Percentiles rank a stretch among this genome's conserved stretches.
Conservation (phyloP, 192 early-diverging fungal genomes). For the Coemansia sp. region DNA sequence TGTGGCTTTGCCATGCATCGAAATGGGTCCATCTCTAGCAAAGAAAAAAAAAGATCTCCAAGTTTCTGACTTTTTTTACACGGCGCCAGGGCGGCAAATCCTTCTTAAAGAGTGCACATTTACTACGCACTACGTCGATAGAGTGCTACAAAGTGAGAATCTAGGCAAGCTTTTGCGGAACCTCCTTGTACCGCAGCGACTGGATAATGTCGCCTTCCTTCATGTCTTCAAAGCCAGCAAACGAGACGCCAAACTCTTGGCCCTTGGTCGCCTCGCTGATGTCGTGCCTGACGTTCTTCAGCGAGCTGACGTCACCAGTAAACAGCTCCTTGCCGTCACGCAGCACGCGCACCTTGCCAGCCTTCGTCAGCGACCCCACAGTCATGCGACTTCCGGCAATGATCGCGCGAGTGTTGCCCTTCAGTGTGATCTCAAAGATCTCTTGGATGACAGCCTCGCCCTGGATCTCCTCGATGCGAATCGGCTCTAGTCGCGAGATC, state of each 20-base stretch:
- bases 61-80: background rate
- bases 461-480: constrained; percentile 69
- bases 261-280: constrained; percentile 87
- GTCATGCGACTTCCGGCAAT: constrained; percentile 85
- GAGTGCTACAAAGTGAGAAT: background rate
- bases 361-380: constrained; percentile 67
- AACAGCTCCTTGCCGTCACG: constrained; percentile 67
- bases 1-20: background rate
- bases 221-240: constrained; percentile 79
- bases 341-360: constrained; percentile 63
- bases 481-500: constrained; percentile 73
- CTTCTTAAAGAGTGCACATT: background rate
- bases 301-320: constrained; percentile 62
- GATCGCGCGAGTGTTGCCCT: constrained; percentile 66
- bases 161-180: constrained; percentile 56
- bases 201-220: constrained; percentile 82
- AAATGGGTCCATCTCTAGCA: background rate
- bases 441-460: constrained; percentile 88
- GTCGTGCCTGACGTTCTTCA: constrained; percentile 90
- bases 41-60: background rate
- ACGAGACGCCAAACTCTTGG: constrained; percentile 91
- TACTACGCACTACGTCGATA: background rate
- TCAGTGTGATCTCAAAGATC: constrained; percentile 79
- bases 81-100: background rate
- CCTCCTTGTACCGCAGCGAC: constrained; percentile 60